Percentiles rank a stretch among this genome's conserved stretches.
Evolutionary conservation across 2,329 filamentous ascomycete species (phyloP).

Genomic region (Penicillium sumatraense): DNA sequence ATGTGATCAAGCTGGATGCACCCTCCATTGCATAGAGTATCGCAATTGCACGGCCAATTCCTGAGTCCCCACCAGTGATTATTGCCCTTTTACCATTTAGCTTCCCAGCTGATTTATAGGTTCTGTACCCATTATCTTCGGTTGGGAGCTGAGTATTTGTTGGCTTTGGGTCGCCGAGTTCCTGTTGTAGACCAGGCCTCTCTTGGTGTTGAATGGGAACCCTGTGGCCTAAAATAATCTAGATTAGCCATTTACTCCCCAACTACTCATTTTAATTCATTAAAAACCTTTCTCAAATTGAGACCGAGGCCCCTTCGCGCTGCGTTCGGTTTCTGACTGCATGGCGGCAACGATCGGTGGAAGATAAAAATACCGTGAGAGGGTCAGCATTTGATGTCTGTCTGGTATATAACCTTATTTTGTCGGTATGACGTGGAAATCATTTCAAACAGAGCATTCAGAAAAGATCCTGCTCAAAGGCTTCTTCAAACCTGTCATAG

Average conservation of each 20-base stretch:
- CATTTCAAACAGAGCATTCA: neutral
- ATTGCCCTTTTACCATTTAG: slow-evolving; percentile 74
- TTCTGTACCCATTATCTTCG: slow-evolving; percentile 67
- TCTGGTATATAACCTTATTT: neutral
- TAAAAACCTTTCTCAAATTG: slow-evolving; percentile 38
- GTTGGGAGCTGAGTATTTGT: slow-evolving; percentile 69
- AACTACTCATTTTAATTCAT: neutral
- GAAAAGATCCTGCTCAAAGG: neutral
- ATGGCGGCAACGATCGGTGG: slow-evolving; percentile 43
- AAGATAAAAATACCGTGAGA: neutral
- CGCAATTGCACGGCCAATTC: slow-evolving; percentile 76
- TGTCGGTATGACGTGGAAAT: slow-evolving; percentile 1
- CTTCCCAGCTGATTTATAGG: slow-evolving; percentile 76
- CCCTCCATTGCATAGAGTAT: slow-evolving; percentile 82
- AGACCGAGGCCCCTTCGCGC: slow-evolving; percentile 21
- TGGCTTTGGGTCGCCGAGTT: slow-evolving; percentile 62
- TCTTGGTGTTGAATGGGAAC: slow-evolving; percentile 58
- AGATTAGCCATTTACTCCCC: neutral
- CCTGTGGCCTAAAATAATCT: slow-evolving; percentile 47
- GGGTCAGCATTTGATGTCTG: neutral
- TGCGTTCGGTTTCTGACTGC: slow-evolving; percentile 20
- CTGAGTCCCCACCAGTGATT: slow-evolving; percentile 82
- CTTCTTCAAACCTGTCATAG: neutral
- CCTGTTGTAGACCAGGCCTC: slow-evolving; percentile 58
- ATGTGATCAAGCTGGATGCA: slow-evolving; percentile 72